A percentile compares a stretch with the other conserved stretches of the same genome.
Evolutionary conservation across 352 stramenopile genomes (phyloP).

Genomic region (Globisporangium spinosum): DNA sequence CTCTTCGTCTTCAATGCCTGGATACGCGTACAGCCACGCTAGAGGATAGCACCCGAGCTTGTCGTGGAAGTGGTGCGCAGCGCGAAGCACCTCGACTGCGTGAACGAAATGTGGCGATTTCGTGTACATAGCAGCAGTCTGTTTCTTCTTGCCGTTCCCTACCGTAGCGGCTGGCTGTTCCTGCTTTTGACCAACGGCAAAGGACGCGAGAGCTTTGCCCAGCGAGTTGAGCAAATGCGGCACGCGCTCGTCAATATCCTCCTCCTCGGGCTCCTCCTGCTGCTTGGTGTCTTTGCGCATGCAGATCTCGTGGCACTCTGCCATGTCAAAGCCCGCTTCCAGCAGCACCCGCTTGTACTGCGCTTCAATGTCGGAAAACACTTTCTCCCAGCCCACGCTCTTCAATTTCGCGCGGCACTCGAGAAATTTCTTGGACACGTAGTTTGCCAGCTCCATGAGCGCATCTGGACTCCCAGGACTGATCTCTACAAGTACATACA

Average conservation of each 20-base stretch:
- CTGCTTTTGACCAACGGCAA: slow-evolving; percentile 14
- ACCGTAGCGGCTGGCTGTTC: not conserved
- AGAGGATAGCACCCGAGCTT: slow-evolving; percentile 78
- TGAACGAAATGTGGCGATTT: slow-evolving; percentile 35
- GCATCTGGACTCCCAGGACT: slow-evolving; percentile 53
- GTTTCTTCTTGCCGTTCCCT: slow-evolving; percentile 14
- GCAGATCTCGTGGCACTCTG: slow-evolving; percentile 65
- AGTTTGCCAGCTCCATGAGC: slow-evolving; percentile 74
- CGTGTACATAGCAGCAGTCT: slow-evolving; percentile 13
- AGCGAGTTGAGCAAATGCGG: slow-evolving; percentile 66
- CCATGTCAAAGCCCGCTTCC: slow-evolving; percentile 44
- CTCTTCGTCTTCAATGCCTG: slow-evolving; percentile 54
- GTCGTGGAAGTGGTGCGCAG: slow-evolving; percentile 80
- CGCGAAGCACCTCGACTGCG: slow-evolving; percentile 58
- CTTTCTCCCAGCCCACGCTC: slow-evolving; percentile 31
- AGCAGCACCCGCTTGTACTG: slow-evolving; percentile 38
- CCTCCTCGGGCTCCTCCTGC: slow-evolving; percentile 53
- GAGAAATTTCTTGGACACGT: slow-evolving; percentile 46
- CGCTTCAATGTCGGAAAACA: slow-evolving; percentile 42
- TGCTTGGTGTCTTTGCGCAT: slow-evolving; percentile 56
- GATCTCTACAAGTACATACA: slow-evolving; percentile 28
- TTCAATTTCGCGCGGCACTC: slow-evolving; percentile 6
- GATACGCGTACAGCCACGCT: slow-evolving; percentile 55
- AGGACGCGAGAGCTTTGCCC: slow-evolving; percentile 52
- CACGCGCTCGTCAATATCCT: slow-evolving; percentile 59